Evolutionary conservation across 108 stramenopile genomes (phyloP).

Genomic region (Skeletonema marinoi): DNA sequence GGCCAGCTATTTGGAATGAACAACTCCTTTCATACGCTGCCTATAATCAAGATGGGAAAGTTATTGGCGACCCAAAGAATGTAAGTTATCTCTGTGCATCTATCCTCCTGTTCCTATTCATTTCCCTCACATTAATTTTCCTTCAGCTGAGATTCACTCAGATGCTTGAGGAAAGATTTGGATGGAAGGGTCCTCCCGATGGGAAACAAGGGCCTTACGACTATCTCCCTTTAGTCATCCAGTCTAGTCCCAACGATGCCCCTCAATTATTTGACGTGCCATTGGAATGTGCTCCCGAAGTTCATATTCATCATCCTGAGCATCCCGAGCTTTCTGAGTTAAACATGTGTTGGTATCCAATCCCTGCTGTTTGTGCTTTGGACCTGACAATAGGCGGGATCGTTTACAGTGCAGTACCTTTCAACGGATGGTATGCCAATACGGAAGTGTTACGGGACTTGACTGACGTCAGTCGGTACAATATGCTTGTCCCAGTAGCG

Average conservation of each 20-base stretch:
- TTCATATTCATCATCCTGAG: conserved; percentile 19
- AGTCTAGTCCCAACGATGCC: neutral
- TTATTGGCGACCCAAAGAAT: conserved; percentile 35
- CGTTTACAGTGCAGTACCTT: conserved; percentile 34
- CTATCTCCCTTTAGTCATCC: conserved; percentile 12
- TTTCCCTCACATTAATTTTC: neutral
- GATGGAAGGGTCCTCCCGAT: conserved; percentile 13
- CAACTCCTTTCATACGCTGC: conserved; percentile 44
- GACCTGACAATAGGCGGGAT: conserved; percentile 37
- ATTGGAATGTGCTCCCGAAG: conserved; percentile 14
- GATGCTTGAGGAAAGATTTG: conserved; percentile 20
- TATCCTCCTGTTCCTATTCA: neutral
- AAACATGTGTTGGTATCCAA: conserved; percentile 6
- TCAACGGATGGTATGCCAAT: conserved; percentile 50
- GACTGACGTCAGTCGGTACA: conserved; percentile 23
- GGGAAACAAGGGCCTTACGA: neutral
- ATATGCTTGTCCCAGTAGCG: conserved; percentile 23
- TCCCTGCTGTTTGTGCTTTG: conserved; percentile 27
- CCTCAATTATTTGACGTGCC: conserved; percentile 27
- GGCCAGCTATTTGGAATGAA: conserved; percentile 40
- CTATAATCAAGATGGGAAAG: conserved; percentile 17
- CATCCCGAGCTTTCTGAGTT: conserved; percentile 8
- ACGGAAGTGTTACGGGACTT: conserved; percentile 38
- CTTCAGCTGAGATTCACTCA: conserved; percentile 18
- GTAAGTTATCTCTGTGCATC: neutral